Evolutionary conservation across 768 basidiomycete genomes (phyloP).

Genomic region (Suillus lakei): DNA sequence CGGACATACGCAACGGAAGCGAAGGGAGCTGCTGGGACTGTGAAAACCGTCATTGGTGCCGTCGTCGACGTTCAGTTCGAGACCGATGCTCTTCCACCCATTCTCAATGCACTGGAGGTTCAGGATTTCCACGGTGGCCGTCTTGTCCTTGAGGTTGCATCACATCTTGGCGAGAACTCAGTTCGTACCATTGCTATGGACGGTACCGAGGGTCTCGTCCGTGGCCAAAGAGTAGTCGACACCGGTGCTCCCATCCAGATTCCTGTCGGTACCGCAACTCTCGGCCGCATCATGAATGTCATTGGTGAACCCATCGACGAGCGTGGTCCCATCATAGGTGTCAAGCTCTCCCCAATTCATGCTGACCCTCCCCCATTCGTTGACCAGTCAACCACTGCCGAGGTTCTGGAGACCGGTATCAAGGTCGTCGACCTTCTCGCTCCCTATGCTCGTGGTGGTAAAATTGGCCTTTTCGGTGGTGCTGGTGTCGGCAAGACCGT

Average conservation of each 20-base stretch:
- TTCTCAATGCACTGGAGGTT: slow-evolving; percentile 98
- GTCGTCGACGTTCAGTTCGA: slow-evolving; percentile 99
- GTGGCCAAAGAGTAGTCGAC: slow-evolving; percentile 96
- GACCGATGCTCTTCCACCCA: slow-evolving; percentile 86
- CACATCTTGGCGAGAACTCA: slow-evolving; percentile 98
- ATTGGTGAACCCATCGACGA: slow-evolving; percentile 99
- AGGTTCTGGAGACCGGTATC: slow-evolving; percentile 99
- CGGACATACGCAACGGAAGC: slow-evolving; percentile 94
- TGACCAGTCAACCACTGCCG: slow-evolving; percentile 98
- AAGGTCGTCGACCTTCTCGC: slow-evolving; percentile 99
- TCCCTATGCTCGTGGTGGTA: slow-evolving; percentile 99
- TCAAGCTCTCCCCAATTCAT: slow-evolving; percentile 91
- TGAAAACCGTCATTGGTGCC: slow-evolving; percentile 99
- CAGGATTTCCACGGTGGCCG: slow-evolving; percentile 92
- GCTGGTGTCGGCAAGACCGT: slow-evolving; percentile 99
- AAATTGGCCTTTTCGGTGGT: slow-evolving; percentile 99
- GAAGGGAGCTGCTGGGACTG: slow-evolving; percentile 70
- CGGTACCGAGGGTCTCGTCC: slow-evolving; percentile 99
- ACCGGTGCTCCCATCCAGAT: slow-evolving; percentile 96
- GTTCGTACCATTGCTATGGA: slow-evolving; percentile 99
- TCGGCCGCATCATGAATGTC: slow-evolving; percentile 99
- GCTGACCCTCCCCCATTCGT: slow-evolving; percentile 97
- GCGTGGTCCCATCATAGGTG: slow-evolving; percentile 98
- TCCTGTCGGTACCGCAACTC: slow-evolving; percentile 91
- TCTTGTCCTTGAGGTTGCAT: slow-evolving; percentile 98